phyloP scores from a whole-genome alignment of 208 protist genomes.

The Trypanosoma boissoni region DNA sequence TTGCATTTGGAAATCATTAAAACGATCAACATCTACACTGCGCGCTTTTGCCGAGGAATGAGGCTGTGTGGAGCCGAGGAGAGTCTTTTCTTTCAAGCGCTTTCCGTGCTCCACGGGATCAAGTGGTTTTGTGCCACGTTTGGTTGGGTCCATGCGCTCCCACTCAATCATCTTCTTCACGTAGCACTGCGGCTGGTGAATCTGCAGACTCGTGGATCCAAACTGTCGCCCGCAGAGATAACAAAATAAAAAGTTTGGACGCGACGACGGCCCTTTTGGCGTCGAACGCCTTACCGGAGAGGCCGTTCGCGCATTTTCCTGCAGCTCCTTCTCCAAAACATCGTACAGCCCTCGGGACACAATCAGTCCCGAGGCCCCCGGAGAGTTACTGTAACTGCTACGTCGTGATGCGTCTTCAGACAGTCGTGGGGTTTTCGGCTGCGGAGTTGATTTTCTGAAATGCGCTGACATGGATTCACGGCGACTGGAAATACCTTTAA shows the following conservation, averaged over 20 bases:
- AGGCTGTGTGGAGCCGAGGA: too few species aligned
- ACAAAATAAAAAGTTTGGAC: conserved; percentile 82
- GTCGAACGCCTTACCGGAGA: conserved; percentile 4
- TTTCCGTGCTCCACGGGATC: conserved; percentile 61
- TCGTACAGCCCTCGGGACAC: conserved; percentile 68
- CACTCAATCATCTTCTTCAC: conserved; percentile 88
- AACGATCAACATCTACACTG: conserved; percentile 43
- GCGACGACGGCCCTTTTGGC: conserved; percentile 15
- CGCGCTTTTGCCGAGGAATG: conserved; percentile 25
- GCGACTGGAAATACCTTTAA: neutral
- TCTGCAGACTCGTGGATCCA: conserved; percentile 72
- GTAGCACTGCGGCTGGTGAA: conserved; percentile 92
- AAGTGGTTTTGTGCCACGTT: conserved; percentile 70
- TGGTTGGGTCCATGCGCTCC: conserved; percentile 71
- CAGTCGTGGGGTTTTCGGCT: neutral
- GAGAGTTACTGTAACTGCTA: too few species aligned
- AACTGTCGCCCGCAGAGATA: conserved; percentile 91
- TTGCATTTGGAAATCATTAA: conserved; percentile 81
- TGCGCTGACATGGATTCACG: neutral
- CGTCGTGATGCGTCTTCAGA: conserved; percentile 2
- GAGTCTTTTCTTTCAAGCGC: conserved; percentile 31
- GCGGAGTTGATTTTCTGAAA: too few species aligned
- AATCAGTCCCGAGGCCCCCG: conserved; percentile 41
- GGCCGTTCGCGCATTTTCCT: conserved; percentile 10
- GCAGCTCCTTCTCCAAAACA: conserved; percentile 60